Conservation (phyloP, 345 rosid species). For the Murraya paniculata region DNA sequence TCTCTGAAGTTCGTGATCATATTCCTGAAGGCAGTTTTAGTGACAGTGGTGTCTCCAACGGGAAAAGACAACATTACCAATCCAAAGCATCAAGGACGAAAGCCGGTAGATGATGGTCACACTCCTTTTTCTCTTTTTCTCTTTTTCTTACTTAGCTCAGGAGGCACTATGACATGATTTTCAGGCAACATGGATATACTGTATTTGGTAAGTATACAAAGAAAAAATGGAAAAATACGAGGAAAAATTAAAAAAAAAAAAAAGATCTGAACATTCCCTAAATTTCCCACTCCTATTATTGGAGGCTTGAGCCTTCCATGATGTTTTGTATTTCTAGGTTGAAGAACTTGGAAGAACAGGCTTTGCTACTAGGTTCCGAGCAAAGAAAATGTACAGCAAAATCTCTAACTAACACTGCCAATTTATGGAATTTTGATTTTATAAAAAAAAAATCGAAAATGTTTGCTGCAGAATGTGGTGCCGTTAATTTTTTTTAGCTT, state of each 20-base stretch:
- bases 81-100: conserved; percentile 41
- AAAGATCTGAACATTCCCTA: neutral
- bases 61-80: conserved; percentile 47
- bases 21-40: conserved; percentile 75
- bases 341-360: neutral
- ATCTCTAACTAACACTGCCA: neutral
- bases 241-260: no score
- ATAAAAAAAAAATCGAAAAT: neutral
- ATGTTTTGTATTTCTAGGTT: conserved; percentile 11
- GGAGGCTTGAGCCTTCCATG: neutral
- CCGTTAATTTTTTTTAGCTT: conserved; percentile 4
- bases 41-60: conserved; percentile 72
- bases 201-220: conserved; percentile 8
- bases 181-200: neutral
- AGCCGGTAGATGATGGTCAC: conserved; percentile 34
- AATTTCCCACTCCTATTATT: neutral
- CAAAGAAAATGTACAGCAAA: conserved; percentile 25
- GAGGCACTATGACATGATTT: conserved; percentile 1
- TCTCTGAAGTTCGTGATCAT: conserved; percentile 72
- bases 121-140: neutral
- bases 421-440: neutral
- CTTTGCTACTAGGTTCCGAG: conserved; percentile 11
- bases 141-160: neutral
- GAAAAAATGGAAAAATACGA: no score
- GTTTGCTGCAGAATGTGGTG: neutral